Evolutionary conservation across 345 rosid genomes (phyloP), one percentile per base, ranked within the genome.

Genomic region (Boechera divaricarpa): DNA sequence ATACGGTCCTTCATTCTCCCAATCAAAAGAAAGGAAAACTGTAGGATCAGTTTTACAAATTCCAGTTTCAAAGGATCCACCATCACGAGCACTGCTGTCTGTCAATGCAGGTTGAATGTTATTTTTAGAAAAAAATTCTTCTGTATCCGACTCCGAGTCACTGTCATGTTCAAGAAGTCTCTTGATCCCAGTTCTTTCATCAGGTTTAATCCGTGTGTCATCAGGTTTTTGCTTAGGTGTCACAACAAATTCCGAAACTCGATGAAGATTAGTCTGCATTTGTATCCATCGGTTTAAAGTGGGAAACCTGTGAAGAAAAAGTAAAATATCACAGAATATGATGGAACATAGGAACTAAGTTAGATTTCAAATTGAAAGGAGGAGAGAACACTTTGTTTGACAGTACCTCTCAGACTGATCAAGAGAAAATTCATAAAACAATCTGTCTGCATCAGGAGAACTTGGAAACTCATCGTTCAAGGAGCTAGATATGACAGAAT

Each of bases 281-380:
- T 94, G 98, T 82, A 94, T 90, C 98, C 98, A 94, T 74, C 98
- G 89, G 72, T 94, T 92, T 77, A 94, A 82, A 74, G 98, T 92
- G 47, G 98, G 94, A 80, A 85, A 94, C 86, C 98, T 94, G 86
- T 70, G 58, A 56, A 61, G 54, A 62, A 48, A 80, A 62, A 32
- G 35, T 3, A 56, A 28, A 53, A 53, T 42, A 71, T 54, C 41
- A 76, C 28, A 21, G 4, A 68, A 80, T 45, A 47, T 32, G 57
- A 64, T 49, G 41, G 10, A 33, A 69, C 32, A 63, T 69, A 76
- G 63, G 66, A 68, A 82, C 73, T 28, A 45, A 60, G 42, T 33
- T 36, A 2, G 42, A 69, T 57, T 64, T 55, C 54, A 41, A 60
- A 67, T 31, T 64, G 18, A 41, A 81, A 44, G 52, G 69, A 73